Conservation (phyloP, 1,284 basidiomycete genomes). For the Ustilago bromivora region DNA sequence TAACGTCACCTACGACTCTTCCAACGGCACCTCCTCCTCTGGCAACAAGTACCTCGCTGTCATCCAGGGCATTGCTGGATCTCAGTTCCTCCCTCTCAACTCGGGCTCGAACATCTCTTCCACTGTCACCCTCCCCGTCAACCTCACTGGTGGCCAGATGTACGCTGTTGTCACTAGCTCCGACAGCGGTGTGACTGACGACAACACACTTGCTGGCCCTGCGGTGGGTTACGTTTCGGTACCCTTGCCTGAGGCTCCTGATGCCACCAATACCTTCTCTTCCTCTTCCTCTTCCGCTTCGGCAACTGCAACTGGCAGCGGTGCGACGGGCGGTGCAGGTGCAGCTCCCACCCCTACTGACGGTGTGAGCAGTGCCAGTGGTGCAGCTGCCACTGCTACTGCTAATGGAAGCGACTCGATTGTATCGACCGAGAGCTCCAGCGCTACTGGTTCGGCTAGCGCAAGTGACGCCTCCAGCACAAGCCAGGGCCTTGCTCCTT, state of each 20-base stretch:
- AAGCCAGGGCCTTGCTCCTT: constrained; percentile 7
- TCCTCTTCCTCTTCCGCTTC: constrained; percentile 8
- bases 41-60: constrained; percentile 35
- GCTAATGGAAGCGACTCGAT: constrained; percentile 29
- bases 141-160: constrained; percentile 53
- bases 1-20: constrained; percentile 29
- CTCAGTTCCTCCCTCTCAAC: constrained; percentile 29
- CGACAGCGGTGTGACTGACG: constrained; percentile 38
- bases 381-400: constrained; percentile 9
- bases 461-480: not conserved
- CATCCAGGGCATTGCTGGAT: constrained; percentile 35
- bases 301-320: not conserved
- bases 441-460: not conserved
- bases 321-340: constrained; percentile 1
- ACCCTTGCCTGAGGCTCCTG: constrained; percentile 46
- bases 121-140: constrained; percentile 33
- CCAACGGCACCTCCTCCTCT: constrained; percentile 15
- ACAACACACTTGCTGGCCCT: constrained; percentile 52
- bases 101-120: constrained; percentile 15
- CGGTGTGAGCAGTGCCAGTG: not conserved
- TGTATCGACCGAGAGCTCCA: constrained; percentile 9
- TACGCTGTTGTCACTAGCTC: constrained; percentile 48
- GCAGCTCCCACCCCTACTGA: constrained; percentile 7
- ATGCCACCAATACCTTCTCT: constrained; percentile 21
- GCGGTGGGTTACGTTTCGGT: constrained; percentile 43